Percentiles rank a stretch among this genome's conserved stretches.
Conservation (phyloP, 1,139 yeast genomes). For the Nakaseomyces delphensis region DNA sequence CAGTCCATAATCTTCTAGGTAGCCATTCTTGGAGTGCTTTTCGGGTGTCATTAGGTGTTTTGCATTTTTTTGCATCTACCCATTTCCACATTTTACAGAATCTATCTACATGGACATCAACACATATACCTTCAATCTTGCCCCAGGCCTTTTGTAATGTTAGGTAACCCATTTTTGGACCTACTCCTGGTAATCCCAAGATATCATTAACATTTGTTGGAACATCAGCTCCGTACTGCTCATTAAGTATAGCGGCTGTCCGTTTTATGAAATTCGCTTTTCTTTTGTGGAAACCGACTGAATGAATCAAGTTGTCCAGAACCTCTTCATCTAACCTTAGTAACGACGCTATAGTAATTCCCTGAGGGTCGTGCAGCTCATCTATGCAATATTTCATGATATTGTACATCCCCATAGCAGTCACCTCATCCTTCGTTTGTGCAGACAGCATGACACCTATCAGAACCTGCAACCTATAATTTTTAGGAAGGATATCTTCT, state of each 20-base stretch:
- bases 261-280: slow-evolving; percentile 65
- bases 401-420: slow-evolving; percentile 59
- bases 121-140: slow-evolving; percentile 74
- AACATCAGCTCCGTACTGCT: slow-evolving; percentile 53
- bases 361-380: slow-evolving; percentile 31
- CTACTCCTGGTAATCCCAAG: slow-evolving; percentile 77
- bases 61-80: slow-evolving; percentile 44
- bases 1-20: slow-evolving; percentile 67
- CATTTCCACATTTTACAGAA: slow-evolving; percentile 76
- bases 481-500: slow-evolving; percentile 34
- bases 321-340: slow-evolving; percentile 45
- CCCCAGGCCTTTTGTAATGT: slow-evolving; percentile 78
- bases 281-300: slow-evolving; percentile 81
- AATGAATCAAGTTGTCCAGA: slow-evolving; percentile 56
- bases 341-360: slow-evolving; percentile 40
- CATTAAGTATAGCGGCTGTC: slow-evolving; percentile 47
- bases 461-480: slow-evolving; percentile 63
- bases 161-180: slow-evolving; percentile 89
- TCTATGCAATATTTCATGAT: slow-evolving; percentile 43
- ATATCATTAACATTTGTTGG: slow-evolving; percentile 62
- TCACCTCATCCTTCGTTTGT: slow-evolving; percentile 87
- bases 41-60: slow-evolving; percentile 72
- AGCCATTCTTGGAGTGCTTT: slow-evolving; percentile 63
- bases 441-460: slow-evolving; percentile 81
- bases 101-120: slow-evolving; percentile 86